Evolutionary conservation across 257 asterid genomes (phyloP), one percentile per base, ranked within the genome.

Genomic region (Eucommia ulmoides): DNA sequence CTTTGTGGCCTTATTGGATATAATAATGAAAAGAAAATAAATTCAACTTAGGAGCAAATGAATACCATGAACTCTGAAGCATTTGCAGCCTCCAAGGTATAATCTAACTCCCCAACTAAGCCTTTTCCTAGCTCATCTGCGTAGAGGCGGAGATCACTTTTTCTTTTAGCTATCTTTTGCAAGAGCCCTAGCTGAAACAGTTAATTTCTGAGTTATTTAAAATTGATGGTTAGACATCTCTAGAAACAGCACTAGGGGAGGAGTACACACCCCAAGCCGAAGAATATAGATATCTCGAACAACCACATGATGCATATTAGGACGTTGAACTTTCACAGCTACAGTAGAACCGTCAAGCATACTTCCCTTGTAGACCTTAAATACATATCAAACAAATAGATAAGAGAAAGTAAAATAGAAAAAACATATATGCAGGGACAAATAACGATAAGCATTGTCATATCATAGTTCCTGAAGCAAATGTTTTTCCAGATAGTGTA

Each of bases 91-190:
- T 89, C 98, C 69, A 72, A 64, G 64, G 68, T 82, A 81, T 89
- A 89, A 71, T 89, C 98, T 58, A 89, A 81, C 80, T 89, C 98
- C 51, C 96, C 98, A 45, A 75, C 70, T 63, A 89, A 74, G 65
- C 96, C 98, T 80, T 67, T 85, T 46, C 98, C 98, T 33, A 89
- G 93, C 73, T 89, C 98, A 74, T 89, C 98, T 60, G 96, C 98
- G 68, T 89, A 89, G 18, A 76, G 60, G 50, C 92, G 86, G 66
- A 65, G 80, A 74, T 89, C 96, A 58, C 58, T 82, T 77, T 82
- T 73, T 64, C 98, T 71, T 75, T 77, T 78, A 55, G 93, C 91
- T 64, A 89, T 69, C 74, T 70, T 83, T 73, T 74, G 93, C 73
- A 85, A 67, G 35, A 82, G 64, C 63, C 95, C 91, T 54, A 89